Conservation (phyloP, 768 basidiomycete species). For the Boletus subcaerulescens region DNA sequence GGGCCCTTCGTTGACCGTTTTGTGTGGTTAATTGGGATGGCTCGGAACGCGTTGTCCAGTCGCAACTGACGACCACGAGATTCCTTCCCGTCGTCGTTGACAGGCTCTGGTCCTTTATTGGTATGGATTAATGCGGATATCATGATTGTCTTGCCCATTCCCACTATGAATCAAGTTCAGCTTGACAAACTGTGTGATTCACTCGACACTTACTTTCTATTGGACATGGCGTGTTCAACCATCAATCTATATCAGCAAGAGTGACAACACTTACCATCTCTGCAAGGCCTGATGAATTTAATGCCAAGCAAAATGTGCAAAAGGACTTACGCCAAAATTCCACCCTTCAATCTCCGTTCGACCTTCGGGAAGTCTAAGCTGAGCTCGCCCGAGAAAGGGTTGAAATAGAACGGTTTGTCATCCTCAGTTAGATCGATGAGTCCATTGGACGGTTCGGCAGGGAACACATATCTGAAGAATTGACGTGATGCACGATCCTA, state of each 20-base stretch:
- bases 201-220: constrained; percentile 47
- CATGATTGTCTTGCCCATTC: constrained; percentile 97
- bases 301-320: not conserved
- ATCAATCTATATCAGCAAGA: constrained; percentile 1
- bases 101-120: constrained; percentile 50
- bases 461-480: constrained; percentile 66
- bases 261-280: constrained; percentile 33
- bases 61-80: constrained; percentile 55
- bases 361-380: constrained; percentile 82
- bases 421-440: constrained; percentile 80
- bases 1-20: constrained; percentile 30
- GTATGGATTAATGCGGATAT: constrained; percentile 85
- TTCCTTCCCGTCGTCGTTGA: constrained; percentile 26
- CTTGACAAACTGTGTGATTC: not conserved
- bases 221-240: not conserved
- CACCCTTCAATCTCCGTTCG: constrained; percentile 74
- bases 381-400: constrained; percentile 87
- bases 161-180: constrained; percentile 52
- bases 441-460: constrained; percentile 51
- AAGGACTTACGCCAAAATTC: constrained; percentile 79
- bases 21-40: constrained; percentile 35
- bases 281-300: constrained; percentile 16
- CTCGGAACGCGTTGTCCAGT: constrained; percentile 61
- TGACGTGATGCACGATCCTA: not conserved
- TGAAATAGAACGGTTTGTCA: constrained; percentile 82